These are phyloP conservation scores for Penicillium frequentans DNA, from an alignment of 2,329 filamentous ascomycete genomes.

Conservation along the genomic window DNA sequence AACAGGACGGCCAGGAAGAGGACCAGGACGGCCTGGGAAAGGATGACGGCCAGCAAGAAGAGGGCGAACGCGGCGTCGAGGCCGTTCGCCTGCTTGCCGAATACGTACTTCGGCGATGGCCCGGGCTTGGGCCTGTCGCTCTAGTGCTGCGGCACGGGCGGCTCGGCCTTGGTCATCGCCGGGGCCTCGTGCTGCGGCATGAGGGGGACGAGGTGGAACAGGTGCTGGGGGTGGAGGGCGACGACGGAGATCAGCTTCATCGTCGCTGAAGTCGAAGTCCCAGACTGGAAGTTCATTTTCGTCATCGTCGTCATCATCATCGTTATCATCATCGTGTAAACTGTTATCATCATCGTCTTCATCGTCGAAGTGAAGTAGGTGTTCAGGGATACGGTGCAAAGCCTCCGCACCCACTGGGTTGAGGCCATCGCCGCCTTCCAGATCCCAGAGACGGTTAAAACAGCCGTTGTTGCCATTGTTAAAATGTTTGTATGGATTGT, in stretches of 20 bases:
- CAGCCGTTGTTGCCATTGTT: slow-evolving; percentile 70
- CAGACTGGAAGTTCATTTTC: slow-evolving; percentile 18
- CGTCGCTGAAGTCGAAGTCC: slow-evolving; percentile 22
- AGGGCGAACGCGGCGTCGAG: not conserved
- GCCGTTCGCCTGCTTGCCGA: slow-evolving; percentile 25
- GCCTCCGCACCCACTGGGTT: slow-evolving; percentile 43
- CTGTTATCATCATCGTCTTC: slow-evolving; percentile 18
- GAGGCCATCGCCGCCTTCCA: slow-evolving; percentile 74
- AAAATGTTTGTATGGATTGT: slow-evolving; percentile 86
- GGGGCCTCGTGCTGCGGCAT: slow-evolving; percentile 26
- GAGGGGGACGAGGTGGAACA: slow-evolving; percentile 33
- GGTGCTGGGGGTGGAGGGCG: slow-evolving; percentile 42
- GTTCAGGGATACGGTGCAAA: slow-evolving; percentile 40
- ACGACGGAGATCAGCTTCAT: slow-evolving; percentile 28
- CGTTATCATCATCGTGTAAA: slow-evolving; percentile 25
- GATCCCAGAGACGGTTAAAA: slow-evolving; percentile 85
- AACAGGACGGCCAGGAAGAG: not conserved
- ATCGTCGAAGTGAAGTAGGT: slow-evolving; percentile 40
- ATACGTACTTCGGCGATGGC: slow-evolving; percentile 40
- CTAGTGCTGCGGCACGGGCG: slow-evolving; percentile 38
- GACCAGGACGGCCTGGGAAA: not conserved
- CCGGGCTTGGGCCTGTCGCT: slow-evolving; percentile 38
- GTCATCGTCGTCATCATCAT: slow-evolving; percentile 27
- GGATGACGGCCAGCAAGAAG: not conserved
- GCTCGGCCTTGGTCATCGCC: slow-evolving; percentile 31